Base-by-base conservation (phyloP, 441 rosid genomes). In the Gossypium davidsonii region DNA sequence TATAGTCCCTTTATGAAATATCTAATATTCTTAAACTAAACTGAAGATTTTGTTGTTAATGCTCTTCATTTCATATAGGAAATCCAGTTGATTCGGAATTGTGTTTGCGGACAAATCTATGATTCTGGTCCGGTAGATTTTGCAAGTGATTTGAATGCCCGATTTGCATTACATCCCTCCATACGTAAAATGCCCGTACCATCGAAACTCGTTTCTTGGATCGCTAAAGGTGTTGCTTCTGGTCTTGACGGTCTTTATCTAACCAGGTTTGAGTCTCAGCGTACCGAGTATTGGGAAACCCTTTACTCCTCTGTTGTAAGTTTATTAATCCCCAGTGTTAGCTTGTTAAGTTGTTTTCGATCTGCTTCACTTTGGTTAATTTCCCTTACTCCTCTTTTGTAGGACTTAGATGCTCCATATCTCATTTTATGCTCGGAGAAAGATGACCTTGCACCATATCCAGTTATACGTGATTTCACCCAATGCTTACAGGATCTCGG, bases 81-180 rank as follows among this genome's bases (percentile, higher is more conserved):
- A 76, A 82, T 81, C 74, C 87, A 80, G 72, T 77, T 89, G 81
- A 83, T 92, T 72, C 85, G 90, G 73, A 83, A 70, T 79, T 94
- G 98, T 82, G 72, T 92, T 62, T 88, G 84, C 75, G 98, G 97
- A 75, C 91, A 90, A 72, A 84, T 92, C 73, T 94, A 88, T 49
- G 98, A 94, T 79, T 94, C 97, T 73, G 67, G 97, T 51, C 97
- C 98, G 0, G 76, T 92, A 74, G 97, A 94, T 85, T 90, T 94
- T 71, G 90, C 90, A 3, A 89, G 90, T 70, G 95, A 92, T 79
- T 75, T 92, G 81, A 89, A 83, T 82, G 88, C 83, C 55, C 90
- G 82, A 49, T 94, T 89, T 53, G 81, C 90, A 60, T 77, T 94
- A 17, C 93, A 79, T 65, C 87, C 94, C 25, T 69, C 88, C 48